phyloP scores from a whole-genome alignment of 75 land plant genomes.

The Ceratopteris richardii region DNA sequence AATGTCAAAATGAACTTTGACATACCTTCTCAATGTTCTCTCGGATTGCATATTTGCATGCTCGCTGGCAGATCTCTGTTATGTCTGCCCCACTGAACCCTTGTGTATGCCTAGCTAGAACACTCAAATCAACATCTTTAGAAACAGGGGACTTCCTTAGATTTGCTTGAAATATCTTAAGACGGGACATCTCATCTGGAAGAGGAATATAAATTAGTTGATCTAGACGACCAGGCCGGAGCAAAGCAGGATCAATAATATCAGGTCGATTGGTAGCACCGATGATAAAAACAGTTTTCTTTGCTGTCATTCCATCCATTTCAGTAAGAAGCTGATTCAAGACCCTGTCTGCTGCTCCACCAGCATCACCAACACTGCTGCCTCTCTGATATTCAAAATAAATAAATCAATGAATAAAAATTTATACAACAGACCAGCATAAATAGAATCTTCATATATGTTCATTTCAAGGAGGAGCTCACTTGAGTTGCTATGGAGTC shows the following conservation, averaged over 20 bases:
- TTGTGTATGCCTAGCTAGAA: constrained; percentile 47
- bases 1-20: neutral
- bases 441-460: no score
- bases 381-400: no score
- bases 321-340: constrained; percentile 74
- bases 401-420: neutral
- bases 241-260: constrained; percentile 51
- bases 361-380: constrained; percentile 69
- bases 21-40: constrained; percentile 59
- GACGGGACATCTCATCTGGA: constrained; percentile 45
- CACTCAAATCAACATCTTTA: constrained; percentile 47
- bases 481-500: constrained; percentile 31
- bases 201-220: constrained; percentile 57
- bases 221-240: constrained; percentile 54
- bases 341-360: constrained; percentile 83
- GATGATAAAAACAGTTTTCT: constrained; percentile 76
- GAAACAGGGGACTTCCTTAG: constrained; percentile 50
- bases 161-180: constrained; percentile 44
- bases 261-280: constrained; percentile 44
- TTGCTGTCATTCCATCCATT: constrained; percentile 83
- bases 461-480: neutral
- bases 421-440: neutral
- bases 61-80: constrained; percentile 61
- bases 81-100: constrained; percentile 70
- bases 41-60: constrained; percentile 57